phyloP scores from a whole-genome alignment of 2,329 filamentous ascomycete species.

The Fusarium compactum region DNA sequence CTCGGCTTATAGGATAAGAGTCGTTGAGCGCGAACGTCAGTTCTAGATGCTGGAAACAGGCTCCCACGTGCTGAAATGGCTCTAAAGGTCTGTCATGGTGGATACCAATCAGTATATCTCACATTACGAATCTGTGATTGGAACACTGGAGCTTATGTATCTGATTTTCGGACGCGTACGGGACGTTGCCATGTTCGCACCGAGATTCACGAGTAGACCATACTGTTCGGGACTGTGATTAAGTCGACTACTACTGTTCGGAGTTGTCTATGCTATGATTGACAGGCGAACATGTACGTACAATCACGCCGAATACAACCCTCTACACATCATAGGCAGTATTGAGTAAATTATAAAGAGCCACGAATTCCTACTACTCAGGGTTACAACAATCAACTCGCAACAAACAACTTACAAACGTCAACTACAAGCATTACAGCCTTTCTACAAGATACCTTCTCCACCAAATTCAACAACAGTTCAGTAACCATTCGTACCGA shows the following conservation, averaged over 20 bases:
- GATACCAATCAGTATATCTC: no score
- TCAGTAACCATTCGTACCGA: rapidly evolving
- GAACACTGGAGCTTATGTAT: rapidly evolving
- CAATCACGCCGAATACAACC: neutral
- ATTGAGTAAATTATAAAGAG: neutral
- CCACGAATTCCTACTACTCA: neutral
- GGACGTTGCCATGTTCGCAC: no score
- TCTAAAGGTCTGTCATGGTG: no score
- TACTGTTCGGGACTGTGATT: neutral
- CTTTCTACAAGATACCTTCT: neutral
- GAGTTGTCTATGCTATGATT: neutral
- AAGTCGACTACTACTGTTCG: neutral
- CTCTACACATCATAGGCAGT: no score
- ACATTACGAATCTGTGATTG: neutral
- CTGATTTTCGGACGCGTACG: neutral
- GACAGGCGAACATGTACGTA: neutral
- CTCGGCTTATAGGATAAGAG: no score
- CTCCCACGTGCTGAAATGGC: rapidly evolving
- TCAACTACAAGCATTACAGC: neutral
- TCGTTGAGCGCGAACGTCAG: no score
- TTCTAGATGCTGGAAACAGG: no score
- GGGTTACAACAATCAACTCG: no score
- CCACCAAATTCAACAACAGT: rapidly evolving
- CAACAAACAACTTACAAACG: neutral
- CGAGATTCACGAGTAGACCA: no score